Evolutionary conservation across 1,284 basidiomycete genomes (phyloP), one percentile per base, ranked within the genome.

Genomic region (Apiotrichum brassicae): DNA sequence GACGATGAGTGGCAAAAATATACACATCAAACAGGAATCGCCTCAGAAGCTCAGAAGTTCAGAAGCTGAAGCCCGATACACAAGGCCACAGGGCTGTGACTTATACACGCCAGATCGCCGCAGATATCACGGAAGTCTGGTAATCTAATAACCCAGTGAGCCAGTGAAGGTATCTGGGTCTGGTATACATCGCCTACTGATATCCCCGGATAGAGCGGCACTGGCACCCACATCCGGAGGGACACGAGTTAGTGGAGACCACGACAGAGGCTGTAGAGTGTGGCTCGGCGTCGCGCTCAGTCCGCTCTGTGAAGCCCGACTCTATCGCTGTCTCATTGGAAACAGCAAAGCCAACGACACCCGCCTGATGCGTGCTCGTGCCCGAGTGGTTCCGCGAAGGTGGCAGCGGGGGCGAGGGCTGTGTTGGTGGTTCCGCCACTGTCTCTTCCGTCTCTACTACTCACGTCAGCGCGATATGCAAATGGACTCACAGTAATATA

Each of bases 221-320:
- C 34, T 38, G 53, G 58, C 67, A 69, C 20, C 68, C 68, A 54
- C 68, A 71, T 3, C 68, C 67, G 4, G 54, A 48, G 5, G 67
- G 65, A 58, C 68, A 71, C 12, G 57, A 47, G 30, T 57, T 64
- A 3, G 47, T 46, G 13, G 30, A 33, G 11, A 51, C 22, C 53
- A 59, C 53, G 57, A 20, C 7, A 14, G 28, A 8, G 28, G 28
- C 33, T 39, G 20, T 52, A n/a, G n/a, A n/a, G n/a, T n/a, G n/a
- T n/a, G n/a, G n/a, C n/a, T n/a, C 54, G 4, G 45, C 33, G 14
- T 24, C 44, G 24, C 36, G 33, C 23, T 47, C 45, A 6, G 37
- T 51, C 18, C 45, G 44, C n/a, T 46, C 50, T 13, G 45, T 43
- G 14, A 49, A 14, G 12, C 39, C 40, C 11, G 53, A 48, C 28